Evolutionary conservation across 441 rosid species (phyloP).

Genomic region (Bocquillonia castaneifolia): DNA sequence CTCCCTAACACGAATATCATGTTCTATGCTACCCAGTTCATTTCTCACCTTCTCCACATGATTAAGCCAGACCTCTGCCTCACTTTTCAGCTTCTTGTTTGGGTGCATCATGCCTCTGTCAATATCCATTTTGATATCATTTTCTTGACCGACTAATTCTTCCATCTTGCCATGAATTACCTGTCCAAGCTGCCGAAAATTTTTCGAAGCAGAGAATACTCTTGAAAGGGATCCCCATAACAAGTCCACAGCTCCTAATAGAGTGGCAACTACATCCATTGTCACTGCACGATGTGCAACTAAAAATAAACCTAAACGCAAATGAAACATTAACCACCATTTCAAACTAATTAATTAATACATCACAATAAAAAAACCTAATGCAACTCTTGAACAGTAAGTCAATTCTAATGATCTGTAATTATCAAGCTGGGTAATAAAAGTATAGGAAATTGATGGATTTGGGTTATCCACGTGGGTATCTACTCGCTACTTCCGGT

Average conservation of each 20-base stretch:
- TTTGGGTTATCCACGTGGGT: too few relatives aligned
- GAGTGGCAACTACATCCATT: background rate
- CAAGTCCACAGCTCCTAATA: background rate
- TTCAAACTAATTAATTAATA: too few relatives aligned
- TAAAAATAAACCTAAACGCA: too few relatives aligned
- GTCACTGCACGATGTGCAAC: constrained; percentile 12
- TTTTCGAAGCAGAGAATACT: background rate
- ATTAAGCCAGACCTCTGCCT: constrained; percentile 24
- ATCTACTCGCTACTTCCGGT: too few relatives aligned
- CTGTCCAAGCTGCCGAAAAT: background rate
- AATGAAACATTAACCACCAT: too few relatives aligned
- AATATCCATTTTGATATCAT: constrained; percentile 19
- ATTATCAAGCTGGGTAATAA: too few relatives aligned
- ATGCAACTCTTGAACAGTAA: too few relatives aligned
- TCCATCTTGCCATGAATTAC: constrained; percentile 3
- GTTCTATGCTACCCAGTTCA: constrained; percentile 14
- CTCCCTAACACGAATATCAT: constrained; percentile 9
- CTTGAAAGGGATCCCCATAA: background rate
- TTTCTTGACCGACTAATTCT: constrained; percentile 18
- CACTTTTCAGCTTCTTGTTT: constrained; percentile 19
- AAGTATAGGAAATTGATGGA: too few relatives aligned
- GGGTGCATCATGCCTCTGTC: constrained; percentile 1
- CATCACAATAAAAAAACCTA: too few relatives aligned
- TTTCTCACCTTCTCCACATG: constrained; percentile 12
- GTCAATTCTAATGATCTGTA: too few relatives aligned